phyloP scores from a whole-genome alignment of 2,329 filamentous ascomycete species.

The Aureobasidium sp. region DNA sequence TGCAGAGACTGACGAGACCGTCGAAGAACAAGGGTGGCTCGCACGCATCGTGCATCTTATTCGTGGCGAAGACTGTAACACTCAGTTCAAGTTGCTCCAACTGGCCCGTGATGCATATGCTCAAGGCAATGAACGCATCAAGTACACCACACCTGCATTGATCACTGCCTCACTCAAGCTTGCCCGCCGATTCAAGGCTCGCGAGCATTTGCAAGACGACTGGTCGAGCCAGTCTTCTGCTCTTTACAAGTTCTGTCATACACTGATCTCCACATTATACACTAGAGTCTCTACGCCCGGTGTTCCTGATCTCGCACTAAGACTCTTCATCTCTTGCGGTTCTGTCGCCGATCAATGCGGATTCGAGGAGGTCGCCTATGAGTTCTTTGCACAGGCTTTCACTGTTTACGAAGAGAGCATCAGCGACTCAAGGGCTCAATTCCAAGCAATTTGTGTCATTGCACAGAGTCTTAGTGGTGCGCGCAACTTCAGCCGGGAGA shows the following conservation, averaged over 20 bases:
- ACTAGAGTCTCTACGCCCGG: conserved; percentile 65
- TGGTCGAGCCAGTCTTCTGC: conserved; percentile 69
- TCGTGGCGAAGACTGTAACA: conserved; percentile 77
- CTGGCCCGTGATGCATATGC: conserved; percentile 77
- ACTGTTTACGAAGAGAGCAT: conserved; percentile 96
- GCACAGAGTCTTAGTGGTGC: conserved; percentile 83
- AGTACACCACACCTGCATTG: conserved; percentile 88
- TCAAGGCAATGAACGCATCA: conserved; percentile 90
- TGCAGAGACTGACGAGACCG: conserved; percentile 88
- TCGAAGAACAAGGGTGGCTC: conserved; percentile 97
- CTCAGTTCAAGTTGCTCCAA: conserved; percentile 89
- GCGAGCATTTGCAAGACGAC: conserved; percentile 78
- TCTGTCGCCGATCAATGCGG: conserved; percentile 86
- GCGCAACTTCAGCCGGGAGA: conserved; percentile 87
- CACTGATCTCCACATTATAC: conserved; percentile 77
- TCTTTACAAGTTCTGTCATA: conserved; percentile 93
- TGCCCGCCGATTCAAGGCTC: conserved; percentile 77
- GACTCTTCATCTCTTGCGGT: conserved; percentile 84
- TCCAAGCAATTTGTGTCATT: conserved; percentile 94
- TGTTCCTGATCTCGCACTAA: conserved; percentile 78
- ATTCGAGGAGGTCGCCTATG: conserved; percentile 93
- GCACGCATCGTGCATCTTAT: conserved; percentile 88
- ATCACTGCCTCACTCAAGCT: conserved; percentile 87
- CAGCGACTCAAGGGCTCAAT: conserved; percentile 91
- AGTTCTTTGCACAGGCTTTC: conserved; percentile 97